Base-by-base conservation (phyloP, 768 basidiomycete genomes). In the Lactifluus pinguis region DNA sequence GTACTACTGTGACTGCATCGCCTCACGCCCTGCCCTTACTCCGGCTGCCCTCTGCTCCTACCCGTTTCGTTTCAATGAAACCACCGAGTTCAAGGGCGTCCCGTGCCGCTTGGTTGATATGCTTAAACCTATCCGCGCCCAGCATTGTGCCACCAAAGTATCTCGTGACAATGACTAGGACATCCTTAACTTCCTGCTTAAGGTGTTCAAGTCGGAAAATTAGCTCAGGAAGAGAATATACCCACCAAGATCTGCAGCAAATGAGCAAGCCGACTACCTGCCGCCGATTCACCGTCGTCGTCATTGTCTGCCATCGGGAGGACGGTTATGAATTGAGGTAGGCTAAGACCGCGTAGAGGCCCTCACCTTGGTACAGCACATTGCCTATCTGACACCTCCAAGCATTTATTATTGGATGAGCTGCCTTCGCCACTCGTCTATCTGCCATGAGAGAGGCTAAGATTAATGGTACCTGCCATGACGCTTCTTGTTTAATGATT, bases 21-120 rank as follows among this genome's bases (percentile, higher is more conserved):
- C 34, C 61, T 61, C 15, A 14, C 10, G 17, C 60, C 49, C 15
- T 36, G 17, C 60, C 49, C 15, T 36, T 63, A 48, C 32, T 49
- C 13, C 34, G 38, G 29, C 11, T 30, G 9, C 32, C 32, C 17
- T 49, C 56, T 19, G 42, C 25, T 41, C 17, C 41, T 11, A 29
- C 19, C 9, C 41, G 36, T 21, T 58, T 65, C 21, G 45, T 36
- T 50, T 90, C 88, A 36, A 98, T 73, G 70, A 98, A 92, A 0
- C 95, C 94, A 10, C 89, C 95, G 0, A 84, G 65, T 48, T 95
- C 91, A 6, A 98, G 77, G 1, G 95, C 94, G 68, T 92, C 90
- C 21, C 95, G 80, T 1, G 95, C 95, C 4, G 92, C 92, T 70
- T 95, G 91, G 69, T 95, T 98, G 72, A 99, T 98, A 68, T 95